Evolutionary conservation across 2,329 filamentous ascomycete genomes (phyloP).

Genomic region (Colletotrichum scovillei): DNA sequence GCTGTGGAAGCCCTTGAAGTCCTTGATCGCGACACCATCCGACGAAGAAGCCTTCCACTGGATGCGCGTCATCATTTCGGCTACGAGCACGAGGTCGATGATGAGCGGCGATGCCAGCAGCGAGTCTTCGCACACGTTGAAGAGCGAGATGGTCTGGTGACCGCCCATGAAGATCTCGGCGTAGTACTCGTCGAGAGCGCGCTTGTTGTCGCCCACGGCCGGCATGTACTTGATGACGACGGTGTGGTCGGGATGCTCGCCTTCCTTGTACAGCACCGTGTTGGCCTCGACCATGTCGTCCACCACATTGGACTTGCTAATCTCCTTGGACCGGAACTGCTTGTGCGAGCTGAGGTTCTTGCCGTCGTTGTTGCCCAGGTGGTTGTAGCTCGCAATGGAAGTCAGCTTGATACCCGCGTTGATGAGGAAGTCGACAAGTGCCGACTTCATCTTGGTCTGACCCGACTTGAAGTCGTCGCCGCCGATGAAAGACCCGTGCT

Average conservation of each 20-base stretch:
- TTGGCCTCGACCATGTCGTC: constrained; percentile 99
- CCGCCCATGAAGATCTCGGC: constrained; percentile 99
- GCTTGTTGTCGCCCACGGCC: constrained; percentile 98
- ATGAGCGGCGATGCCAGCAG: constrained; percentile 95
- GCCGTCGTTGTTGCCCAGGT: constrained; percentile 99
- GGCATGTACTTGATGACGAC: constrained; percentile 99
- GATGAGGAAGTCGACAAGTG: constrained; percentile 98
- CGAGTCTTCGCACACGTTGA: constrained; percentile 99
- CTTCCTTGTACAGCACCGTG: constrained; percentile 86
- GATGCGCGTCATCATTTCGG: constrained; percentile 99
- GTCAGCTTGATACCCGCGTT: constrained; percentile 98
- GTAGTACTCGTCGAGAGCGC: constrained; percentile 98
- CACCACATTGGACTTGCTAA: constrained; percentile 98
- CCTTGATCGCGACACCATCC: constrained; percentile 64
- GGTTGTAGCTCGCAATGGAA: constrained; percentile 98
- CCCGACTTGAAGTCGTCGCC: constrained; percentile 99
- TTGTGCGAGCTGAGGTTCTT: constrained; percentile 98
- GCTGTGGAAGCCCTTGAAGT: constrained; percentile 95
- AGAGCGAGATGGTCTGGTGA: constrained; percentile 96
- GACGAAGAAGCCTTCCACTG: constrained; percentile 80
- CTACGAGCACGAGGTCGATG: constrained; percentile 92
- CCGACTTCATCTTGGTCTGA: constrained; percentile 99
- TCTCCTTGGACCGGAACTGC: constrained; percentile 99
- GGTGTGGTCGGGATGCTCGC: constrained; percentile 96
- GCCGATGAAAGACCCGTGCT: constrained; percentile 89